Base-by-base conservation (phyloP, 2,329 filamentous ascomycete genomes). In the Bimuria novae-zelandiae region DNA sequence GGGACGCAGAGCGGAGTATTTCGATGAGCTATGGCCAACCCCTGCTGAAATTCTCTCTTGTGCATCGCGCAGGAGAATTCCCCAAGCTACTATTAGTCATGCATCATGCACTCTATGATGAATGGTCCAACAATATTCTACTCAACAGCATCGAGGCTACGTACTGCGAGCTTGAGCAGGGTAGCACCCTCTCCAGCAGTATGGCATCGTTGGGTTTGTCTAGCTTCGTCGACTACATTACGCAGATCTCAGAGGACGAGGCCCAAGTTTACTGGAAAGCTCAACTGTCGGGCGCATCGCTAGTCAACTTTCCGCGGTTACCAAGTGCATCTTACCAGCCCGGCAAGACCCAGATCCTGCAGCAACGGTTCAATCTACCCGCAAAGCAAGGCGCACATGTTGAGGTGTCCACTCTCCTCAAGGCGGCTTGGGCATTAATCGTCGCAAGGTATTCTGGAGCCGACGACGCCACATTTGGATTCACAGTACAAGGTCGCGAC, bases 61-160 rank as follows among this genome's bases (percentile, higher is more conserved):
- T 30, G 7, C n/a, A 21, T 42, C 21, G 8, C 4, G 19, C 43
- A 10, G 51, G 51, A 12, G 17, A 22, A 11, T 32, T 4, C 11
- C 47, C 39, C 19, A 78, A 77, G 48, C 61, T 83, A n/a, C 52
- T 82, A 6, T 70, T 95, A 1, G 92, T 89, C 0, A 84, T 95
- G 33, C 82, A 91, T 0, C 92, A 96, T 71, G 89, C 90, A 2
- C 78, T 95, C n/a, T 96, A 96, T 59, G 92, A 96, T 64, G 92
- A 91, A 0, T 90, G 86, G 83, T 94, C 90, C 7, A 33, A 47
- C 2, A 43, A 43, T 14, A n/a, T 54, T 6, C 43, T 50, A 14
- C 30, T 32, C 5, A 43, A 35, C 40, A 45, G 27, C 21, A 40
- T 29, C 12, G 41, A 49, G 27, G 21, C 37, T 8, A 33, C 35